Conservation (phyloP, 768 basidiomycete species). For the Hemileccinum rubropunctum region DNA sequence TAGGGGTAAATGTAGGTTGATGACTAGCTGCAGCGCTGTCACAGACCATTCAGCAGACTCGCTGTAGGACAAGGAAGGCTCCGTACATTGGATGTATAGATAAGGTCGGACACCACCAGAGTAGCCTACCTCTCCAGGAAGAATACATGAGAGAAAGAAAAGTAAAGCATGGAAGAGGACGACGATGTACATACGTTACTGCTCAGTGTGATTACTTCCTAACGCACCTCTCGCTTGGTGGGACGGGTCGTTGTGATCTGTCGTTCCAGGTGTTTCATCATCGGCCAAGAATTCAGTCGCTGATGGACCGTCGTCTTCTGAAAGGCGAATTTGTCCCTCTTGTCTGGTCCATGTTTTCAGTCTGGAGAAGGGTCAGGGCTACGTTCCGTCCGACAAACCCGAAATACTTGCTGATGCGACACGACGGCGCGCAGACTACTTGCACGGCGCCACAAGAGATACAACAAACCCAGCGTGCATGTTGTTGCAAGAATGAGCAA, state of each 20-base stretch:
- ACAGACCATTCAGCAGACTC: neutral
- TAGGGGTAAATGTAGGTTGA: neutral
- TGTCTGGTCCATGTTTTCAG: constrained; percentile 52
- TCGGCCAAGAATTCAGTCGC: constrained; percentile 62
- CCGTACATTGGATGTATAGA: constrained; percentile 6
- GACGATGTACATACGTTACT: constrained; percentile 1
- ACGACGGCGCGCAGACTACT: constrained; percentile 54
- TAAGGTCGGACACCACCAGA: neutral
- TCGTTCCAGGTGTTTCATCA: constrained; percentile 46
- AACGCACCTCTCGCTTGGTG: constrained; percentile 12
- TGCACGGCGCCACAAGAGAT: constrained; percentile 63
- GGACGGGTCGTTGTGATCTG: constrained; percentile 26
- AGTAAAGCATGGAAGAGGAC: neutral
- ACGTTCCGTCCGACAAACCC: neutral
- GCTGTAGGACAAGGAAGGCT: neutral
- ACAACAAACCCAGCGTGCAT: constrained; percentile 54
- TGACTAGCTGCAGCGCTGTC: neutral
- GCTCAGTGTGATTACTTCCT: neutral
- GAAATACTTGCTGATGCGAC: constrained; percentile 52
- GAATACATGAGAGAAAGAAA: neutral
- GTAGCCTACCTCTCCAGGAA: neutral
- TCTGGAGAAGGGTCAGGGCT: constrained; percentile 32
- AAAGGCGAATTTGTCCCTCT: constrained; percentile 64
- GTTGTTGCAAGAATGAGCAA: constrained; percentile 56
- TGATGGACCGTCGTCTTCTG: constrained; percentile 70